A percentile compares a stretch with the other conserved stretches of the same genome.
phyloP scores from a whole-genome alignment of 1,284 basidiomycete genomes.

The Fomitopsis pinicola region DNA sequence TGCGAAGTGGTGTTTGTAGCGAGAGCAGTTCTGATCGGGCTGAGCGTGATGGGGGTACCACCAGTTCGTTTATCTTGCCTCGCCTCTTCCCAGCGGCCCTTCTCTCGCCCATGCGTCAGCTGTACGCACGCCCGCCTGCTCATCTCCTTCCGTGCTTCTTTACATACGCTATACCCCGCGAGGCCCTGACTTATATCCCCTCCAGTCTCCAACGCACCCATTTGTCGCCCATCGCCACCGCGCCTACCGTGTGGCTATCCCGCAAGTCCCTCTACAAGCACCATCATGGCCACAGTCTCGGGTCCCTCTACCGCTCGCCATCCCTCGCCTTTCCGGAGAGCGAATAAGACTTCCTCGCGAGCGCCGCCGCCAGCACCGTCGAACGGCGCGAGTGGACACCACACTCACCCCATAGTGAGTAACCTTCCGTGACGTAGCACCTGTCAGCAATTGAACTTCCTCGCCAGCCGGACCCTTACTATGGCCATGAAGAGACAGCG shows the following conservation, averaged over 20 bases:
- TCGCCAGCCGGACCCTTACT: conserved; percentile 60
- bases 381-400: conserved; percentile 4
- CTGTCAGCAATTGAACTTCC: neutral
- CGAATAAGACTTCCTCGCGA: conserved; percentile 19
- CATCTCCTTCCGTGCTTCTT: neutral
- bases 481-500: conserved; percentile 70
- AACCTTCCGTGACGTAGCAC: neutral
- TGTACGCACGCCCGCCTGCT: conserved; percentile 7
- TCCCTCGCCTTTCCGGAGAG: conserved; percentile 26
- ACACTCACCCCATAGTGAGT: conserved; percentile 17
- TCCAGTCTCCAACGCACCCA: conserved; percentile 3
- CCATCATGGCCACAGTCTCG: conserved; percentile 28
- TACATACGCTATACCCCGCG: neutral
- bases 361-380: conserved; percentile 3
- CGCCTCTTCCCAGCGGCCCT: conserved; percentile 1
- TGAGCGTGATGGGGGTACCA: neutral
- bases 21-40: conserved; percentile 1
- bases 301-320: conserved; percentile 26
- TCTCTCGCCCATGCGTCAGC: conserved; percentile 1
- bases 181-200: conserved; percentile 2
- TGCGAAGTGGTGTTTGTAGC: neutral
- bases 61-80: neutral
- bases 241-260: conserved; percentile 8
- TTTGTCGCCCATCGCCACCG: conserved; percentile 4
- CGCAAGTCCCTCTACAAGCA: conserved; percentile 2